phyloP scores from a whole-genome alignment of 106 monocot species.

The Chionographis japonica region DNA sequence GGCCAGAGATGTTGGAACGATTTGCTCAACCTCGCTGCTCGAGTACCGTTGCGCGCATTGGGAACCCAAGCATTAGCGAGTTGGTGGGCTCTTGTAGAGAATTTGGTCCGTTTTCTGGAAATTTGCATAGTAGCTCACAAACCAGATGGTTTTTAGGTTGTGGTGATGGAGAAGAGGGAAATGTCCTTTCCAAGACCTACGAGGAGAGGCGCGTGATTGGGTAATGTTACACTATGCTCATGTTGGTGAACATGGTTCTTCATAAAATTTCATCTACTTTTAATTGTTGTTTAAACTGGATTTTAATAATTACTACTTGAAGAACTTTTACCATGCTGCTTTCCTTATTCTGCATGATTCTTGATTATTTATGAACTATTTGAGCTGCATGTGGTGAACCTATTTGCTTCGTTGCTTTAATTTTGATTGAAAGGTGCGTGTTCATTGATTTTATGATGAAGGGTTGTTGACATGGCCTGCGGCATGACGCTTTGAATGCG shows the following conservation, averaged over 20 bases:
- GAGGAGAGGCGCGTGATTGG: conserved; percentile 81
- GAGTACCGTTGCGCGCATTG: conserved; percentile 7
- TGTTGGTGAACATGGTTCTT: background rate
- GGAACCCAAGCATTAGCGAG: conserved; percentile 5
- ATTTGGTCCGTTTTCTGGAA: conserved; percentile 4
- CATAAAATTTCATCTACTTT: background rate
- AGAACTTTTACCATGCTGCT: no score
- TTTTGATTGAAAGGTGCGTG: no score
- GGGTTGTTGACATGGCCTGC: no score
- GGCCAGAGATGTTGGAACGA: conserved; percentile 1
- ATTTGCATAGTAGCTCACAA: conserved; percentile 16
- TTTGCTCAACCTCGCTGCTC: conserved; percentile 9
- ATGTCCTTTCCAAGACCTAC: conserved; percentile 59
- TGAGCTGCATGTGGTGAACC: no score
- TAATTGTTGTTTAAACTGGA: background rate
- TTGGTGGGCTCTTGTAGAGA: background rate
- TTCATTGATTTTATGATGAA: no score
- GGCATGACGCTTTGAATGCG: no score
- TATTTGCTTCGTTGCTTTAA: no score
- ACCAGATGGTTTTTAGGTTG: conserved; percentile 71
- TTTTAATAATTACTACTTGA: no score
- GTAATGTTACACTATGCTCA: conserved; percentile 21
- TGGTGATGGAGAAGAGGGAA: conserved; percentile 87
- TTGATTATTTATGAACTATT: no score
- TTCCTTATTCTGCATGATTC: no score